Conservation (phyloP, 129 eudicot species). For the Tagetes erecta region DNA sequence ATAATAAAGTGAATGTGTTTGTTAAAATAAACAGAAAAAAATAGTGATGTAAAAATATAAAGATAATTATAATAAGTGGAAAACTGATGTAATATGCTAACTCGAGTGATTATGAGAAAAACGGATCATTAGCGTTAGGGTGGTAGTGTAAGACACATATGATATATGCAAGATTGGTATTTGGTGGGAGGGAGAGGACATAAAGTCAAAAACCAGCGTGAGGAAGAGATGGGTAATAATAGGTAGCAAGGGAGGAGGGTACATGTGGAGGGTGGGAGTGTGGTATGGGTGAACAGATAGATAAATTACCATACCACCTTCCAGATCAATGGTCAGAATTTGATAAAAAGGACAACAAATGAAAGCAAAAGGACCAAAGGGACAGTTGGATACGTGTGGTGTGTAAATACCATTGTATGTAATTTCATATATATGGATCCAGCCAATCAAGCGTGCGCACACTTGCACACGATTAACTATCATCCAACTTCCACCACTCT, state of each 20-base stretch:
- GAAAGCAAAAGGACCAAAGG: slow-evolving; percentile 39
- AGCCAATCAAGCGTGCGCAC: slow-evolving; percentile 42
- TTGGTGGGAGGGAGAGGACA: no score
- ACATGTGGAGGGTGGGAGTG: slow-evolving; percentile 33
- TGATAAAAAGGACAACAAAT: slow-evolving; percentile 21
- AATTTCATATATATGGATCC: no score
- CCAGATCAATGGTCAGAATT: slow-evolving; percentile 24
- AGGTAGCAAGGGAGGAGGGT: no score
- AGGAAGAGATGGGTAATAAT: neutral
- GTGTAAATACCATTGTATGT: neutral
- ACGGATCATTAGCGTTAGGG: no score
- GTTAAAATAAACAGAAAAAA: no score
- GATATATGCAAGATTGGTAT: no score
- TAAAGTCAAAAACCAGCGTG: neutral
- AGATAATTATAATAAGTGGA: no score
- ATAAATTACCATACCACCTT: slow-evolving; percentile 32
- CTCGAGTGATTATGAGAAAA: no score
- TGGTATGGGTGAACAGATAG: slow-evolving; percentile 34
- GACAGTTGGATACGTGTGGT: slow-evolving; percentile 49
- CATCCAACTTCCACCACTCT: slow-evolving; percentile 7
- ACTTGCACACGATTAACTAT: slow-evolving; percentile 3
- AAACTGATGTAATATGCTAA: no score
- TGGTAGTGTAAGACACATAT: no score
- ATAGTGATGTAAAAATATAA: no score
- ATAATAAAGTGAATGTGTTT: no score